Evolutionary conservation across 2,329 filamentous ascomycete species (phyloP).

Genomic region (Colletotrichum tropicale): DNA sequence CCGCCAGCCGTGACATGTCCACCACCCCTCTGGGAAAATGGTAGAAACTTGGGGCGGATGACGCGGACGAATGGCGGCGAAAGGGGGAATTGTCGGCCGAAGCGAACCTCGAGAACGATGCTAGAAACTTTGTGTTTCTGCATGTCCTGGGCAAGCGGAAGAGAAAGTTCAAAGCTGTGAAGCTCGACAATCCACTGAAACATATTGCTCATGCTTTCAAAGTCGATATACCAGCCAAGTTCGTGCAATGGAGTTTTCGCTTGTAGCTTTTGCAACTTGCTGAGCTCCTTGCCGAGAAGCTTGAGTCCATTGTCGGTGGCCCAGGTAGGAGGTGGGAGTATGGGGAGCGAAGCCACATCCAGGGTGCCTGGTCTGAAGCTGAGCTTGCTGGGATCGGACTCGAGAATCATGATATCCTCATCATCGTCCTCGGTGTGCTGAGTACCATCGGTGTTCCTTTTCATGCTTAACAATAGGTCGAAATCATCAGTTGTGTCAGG

Average conservation of each 20-base stretch:
- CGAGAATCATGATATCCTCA: not conserved
- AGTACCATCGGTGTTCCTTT: not conserved
- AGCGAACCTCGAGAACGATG: constrained; percentile 82
- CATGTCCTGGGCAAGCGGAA: constrained; percentile 80
- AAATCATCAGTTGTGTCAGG: constrained; percentile 19
- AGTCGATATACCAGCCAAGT: constrained; percentile 85
- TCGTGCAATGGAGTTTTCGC: constrained; percentile 62
- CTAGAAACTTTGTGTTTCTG: constrained; percentile 63
- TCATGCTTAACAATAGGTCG: constrained; percentile 25
- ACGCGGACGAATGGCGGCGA: constrained; percentile 85
- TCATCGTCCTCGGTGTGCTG: not conserved
- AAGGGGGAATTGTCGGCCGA: constrained; percentile 76
- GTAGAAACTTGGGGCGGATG: constrained; percentile 78
- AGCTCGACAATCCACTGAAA: constrained; percentile 94
- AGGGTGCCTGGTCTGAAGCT: constrained; percentile 71
- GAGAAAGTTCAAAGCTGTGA: constrained; percentile 74
- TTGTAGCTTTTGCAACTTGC: constrained; percentile 68
- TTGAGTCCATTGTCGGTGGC: constrained; percentile 66
- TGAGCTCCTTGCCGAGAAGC: constrained; percentile 68
- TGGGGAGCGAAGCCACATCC: constrained; percentile 63
- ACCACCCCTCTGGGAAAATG: constrained; percentile 75
- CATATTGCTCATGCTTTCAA: constrained; percentile 69
- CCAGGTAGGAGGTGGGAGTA: constrained; percentile 69
- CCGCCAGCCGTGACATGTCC: constrained; percentile 87
- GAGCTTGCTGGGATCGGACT: constrained; percentile 27